phyloP scores from a whole-genome alignment of 371 early-diverging fungal genomes.

The Zopfochytrium polystomum region DNA sequence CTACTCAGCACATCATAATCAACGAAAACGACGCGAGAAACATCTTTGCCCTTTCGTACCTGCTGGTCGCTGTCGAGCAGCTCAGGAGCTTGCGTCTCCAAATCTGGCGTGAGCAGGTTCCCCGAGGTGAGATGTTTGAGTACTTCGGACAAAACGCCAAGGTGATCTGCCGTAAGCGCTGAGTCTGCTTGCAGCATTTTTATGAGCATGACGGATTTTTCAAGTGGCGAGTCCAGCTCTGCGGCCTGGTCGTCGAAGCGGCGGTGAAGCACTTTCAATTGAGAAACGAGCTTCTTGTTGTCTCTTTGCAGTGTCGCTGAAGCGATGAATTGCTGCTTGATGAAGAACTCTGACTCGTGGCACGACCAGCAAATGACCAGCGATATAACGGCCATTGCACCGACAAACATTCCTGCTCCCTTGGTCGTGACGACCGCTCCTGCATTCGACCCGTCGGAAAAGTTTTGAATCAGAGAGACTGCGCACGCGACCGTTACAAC shows the following conservation, averaged over 20 bases:
- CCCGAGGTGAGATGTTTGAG: conserved; percentile 32
- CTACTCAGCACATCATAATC: neutral
- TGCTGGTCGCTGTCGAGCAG: conserved; percentile 46
- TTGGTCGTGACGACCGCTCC: neutral
- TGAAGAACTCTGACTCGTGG: conserved; percentile 40
- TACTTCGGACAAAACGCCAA: conserved; percentile 39
- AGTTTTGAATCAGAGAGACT: conserved; percentile 5
- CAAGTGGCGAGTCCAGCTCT: conserved; percentile 51
- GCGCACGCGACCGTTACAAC: conserved; percentile 18
- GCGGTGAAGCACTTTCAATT: conserved; percentile 46
- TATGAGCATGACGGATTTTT: conserved; percentile 44
- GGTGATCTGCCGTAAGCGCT: conserved; percentile 28
- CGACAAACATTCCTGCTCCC: neutral
- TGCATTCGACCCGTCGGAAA: neutral
- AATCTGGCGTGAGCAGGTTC: conserved; percentile 51
- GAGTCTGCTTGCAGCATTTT: conserved; percentile 49
- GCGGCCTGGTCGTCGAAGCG: conserved; percentile 44
- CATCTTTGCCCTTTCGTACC: conserved; percentile 23
- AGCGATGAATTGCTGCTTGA: conserved; percentile 35
- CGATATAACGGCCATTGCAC: conserved; percentile 8
- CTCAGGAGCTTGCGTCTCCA: conserved; percentile 43
- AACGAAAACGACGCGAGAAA: neutral
- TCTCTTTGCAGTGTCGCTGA: conserved; percentile 36
- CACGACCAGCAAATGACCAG: conserved; percentile 21
- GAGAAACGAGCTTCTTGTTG: conserved; percentile 49